These are phyloP conservation scores for Hyparrhenia diplandra DNA, from an alignment of 176 grass and related monocot genomes.

Conservation along the genomic window DNA sequence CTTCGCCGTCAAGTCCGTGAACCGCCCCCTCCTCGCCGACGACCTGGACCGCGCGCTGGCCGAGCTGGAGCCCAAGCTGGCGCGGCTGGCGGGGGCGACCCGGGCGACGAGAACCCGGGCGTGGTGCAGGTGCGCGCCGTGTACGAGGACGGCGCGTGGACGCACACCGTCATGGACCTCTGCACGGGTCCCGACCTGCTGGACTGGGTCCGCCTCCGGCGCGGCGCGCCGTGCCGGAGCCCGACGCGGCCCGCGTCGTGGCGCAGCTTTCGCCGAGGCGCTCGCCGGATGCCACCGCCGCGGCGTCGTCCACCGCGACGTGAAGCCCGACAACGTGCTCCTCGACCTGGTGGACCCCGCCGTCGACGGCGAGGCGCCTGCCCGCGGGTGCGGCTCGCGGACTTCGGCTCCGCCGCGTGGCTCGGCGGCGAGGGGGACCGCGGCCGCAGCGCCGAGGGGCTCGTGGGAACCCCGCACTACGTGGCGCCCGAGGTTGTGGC, in stretches of 20 bases:
- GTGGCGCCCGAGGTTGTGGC: slow-evolving; percentile 85
- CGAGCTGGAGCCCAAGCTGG: slow-evolving; percentile 61
- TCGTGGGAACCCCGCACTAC: slow-evolving; percentile 87
- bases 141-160: slow-evolving; percentile 57
- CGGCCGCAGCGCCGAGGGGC: slow-evolving; percentile 17
- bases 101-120: slow-evolving; percentile 49
- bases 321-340: slow-evolving; percentile 94
- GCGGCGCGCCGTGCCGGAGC: slow-evolving; percentile 49
- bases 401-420: slow-evolving; percentile 77
- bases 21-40: slow-evolving; percentile 61
- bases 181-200: slow-evolving; percentile 66
- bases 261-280: slow-evolving; percentile 52
- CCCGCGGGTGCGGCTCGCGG: slow-evolving; percentile 44
- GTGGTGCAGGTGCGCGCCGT: slow-evolving; percentile 54
- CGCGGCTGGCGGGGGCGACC: slow-evolving; percentile 33
- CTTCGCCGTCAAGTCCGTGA: slow-evolving; percentile 76
- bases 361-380: no score
- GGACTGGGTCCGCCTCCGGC: slow-evolving; percentile 54
- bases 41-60: slow-evolving; percentile 62
- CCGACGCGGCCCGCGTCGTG: slow-evolving; percentile 8
- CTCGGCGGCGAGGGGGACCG: slow-evolving; percentile 9
- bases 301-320: slow-evolving; percentile 74
- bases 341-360: slow-evolving; percentile 22
- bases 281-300: slow-evolving; percentile 66
- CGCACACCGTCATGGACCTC: slow-evolving; percentile 80